These are phyloP conservation scores for Colletotrichum sp. DNA, from an alignment of 2,329 filamentous ascomycete species.

Conservation along the genomic window DNA sequence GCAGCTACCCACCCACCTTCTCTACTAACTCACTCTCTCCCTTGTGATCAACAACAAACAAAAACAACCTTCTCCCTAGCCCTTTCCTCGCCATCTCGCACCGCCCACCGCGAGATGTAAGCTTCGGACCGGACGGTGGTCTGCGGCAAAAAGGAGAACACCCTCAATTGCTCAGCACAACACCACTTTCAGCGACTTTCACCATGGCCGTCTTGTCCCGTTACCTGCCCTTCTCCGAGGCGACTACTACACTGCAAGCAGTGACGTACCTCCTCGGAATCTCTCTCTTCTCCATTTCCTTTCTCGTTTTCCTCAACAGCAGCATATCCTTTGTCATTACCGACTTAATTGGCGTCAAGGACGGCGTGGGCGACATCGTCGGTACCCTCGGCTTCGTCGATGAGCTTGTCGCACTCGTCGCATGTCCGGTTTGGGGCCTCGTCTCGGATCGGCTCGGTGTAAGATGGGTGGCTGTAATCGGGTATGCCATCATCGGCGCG, in stretches of 20 bases:
- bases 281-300: conserved; percentile 85
- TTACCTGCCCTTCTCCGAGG: conserved; percentile 62
- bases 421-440: conserved; percentile 81
- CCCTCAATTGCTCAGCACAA: conserved; percentile 2
- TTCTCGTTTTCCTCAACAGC: conserved; percentile 89
- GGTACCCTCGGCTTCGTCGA: conserved; percentile 86
- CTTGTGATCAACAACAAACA: conserved; percentile 20
- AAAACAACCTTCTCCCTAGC: not conserved
- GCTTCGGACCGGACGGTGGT: conserved; percentile 1
- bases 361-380: conserved; percentile 78
- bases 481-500: conserved; percentile 81
- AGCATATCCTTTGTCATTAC: conserved; percentile 85
- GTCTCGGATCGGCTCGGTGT: conserved; percentile 80
- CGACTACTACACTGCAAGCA: conserved; percentile 67
- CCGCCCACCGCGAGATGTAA: conserved; percentile 14
- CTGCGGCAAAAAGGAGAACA: conserved; percentile 13
- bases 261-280: conserved; percentile 80
- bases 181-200: not conserved
- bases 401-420: conserved; percentile 80
- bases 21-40: not conserved
- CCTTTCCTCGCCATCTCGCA: not conserved
- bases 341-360: conserved; percentile 76
- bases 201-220: conserved; percentile 39
- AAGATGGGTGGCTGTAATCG: conserved; percentile 72
- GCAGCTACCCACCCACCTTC: not conserved